Conservation (phyloP, 352 stramenopile genomes). For the Phytophthora multivora region DNA sequence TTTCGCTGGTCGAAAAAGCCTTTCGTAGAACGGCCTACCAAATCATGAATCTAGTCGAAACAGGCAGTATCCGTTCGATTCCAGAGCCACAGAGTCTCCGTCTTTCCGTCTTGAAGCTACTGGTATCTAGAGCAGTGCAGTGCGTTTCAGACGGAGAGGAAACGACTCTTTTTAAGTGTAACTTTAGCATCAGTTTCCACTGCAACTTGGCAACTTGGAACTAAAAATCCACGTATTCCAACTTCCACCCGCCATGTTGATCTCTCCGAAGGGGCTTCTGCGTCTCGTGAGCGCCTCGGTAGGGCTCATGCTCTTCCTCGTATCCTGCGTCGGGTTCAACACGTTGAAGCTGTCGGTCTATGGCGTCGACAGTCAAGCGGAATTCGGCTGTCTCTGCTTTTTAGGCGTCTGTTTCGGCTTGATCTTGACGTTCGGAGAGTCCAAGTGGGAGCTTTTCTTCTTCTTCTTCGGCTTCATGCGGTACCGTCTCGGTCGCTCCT, state of each 20-base stretch:
- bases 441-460: constrained; percentile 70
- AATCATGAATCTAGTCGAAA: not conserved
- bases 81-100: not conserved
- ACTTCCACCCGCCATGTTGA: not conserved
- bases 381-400: constrained; percentile 79
- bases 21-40: not conserved
- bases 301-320: constrained; percentile 44
- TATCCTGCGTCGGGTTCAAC: constrained; percentile 59
- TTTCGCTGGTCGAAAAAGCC: constrained; percentile 2
- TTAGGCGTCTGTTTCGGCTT: constrained; percentile 67
- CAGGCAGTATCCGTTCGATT: too few species aligned
- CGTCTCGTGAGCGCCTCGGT: constrained; percentile 40
- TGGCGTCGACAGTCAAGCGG: constrained; percentile 53
- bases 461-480: constrained; percentile 85
- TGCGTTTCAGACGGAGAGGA: too few species aligned
- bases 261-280: constrained; percentile 40
- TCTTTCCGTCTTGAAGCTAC: constrained; percentile 12
- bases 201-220: too few species aligned
- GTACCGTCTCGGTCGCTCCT: constrained; percentile 65
- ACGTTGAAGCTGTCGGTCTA: constrained; percentile 38
- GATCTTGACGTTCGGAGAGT: constrained; percentile 63
- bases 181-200: too few species aligned
- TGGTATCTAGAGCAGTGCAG: too few species aligned
- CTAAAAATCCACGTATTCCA: too few species aligned
- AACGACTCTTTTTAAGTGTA: too few species aligned